These are phyloP conservation scores for Tolypocladium ophioglossoides DNA, from an alignment of 2,329 filamentous ascomycete species.

Conservation along the genomic window DNA sequence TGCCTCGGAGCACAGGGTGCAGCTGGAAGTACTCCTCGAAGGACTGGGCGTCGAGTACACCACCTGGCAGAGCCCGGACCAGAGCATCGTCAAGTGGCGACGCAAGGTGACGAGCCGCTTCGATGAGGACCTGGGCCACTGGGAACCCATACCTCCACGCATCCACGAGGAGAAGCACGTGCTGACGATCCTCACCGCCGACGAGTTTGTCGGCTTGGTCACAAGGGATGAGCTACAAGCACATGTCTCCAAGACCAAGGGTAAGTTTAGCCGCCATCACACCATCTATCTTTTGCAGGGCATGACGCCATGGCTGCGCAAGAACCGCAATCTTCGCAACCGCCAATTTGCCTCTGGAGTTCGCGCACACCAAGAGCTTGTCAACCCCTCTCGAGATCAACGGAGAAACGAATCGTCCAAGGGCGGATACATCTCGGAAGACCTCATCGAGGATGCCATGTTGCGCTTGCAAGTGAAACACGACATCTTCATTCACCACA, in stretches of 20 bases:
- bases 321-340: constrained; percentile 57
- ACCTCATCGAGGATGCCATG: constrained; percentile 59
- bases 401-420: constrained; percentile 27
- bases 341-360: constrained; percentile 58
- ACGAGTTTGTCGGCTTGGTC: constrained; percentile 55
- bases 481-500: constrained; percentile 60
- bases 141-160: constrained; percentile 49
- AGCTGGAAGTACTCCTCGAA: constrained; percentile 38
- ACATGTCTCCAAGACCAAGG: constrained; percentile 47
- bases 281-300: constrained; percentile 67
- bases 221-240: constrained; percentile 41
- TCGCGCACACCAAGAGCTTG: constrained; percentile 27
- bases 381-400: constrained; percentile 15
- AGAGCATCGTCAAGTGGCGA: constrained; percentile 54
- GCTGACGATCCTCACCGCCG: constrained; percentile 49
- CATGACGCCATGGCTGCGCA: constrained; percentile 53
- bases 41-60: constrained; percentile 37
- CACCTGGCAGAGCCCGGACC: constrained; percentile 33
- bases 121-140: constrained; percentile 49
- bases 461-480: constrained; percentile 60
- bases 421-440: constrained; percentile 50
- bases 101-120: constrained; percentile 55
- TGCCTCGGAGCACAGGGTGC: constrained; percentile 30
- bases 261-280: constrained; percentile 38
- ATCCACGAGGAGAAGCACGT: constrained; percentile 49